Evolutionary conservation across 768 basidiomycete genomes (phyloP).

Genomic region (Holtermannia corniformis): DNA sequence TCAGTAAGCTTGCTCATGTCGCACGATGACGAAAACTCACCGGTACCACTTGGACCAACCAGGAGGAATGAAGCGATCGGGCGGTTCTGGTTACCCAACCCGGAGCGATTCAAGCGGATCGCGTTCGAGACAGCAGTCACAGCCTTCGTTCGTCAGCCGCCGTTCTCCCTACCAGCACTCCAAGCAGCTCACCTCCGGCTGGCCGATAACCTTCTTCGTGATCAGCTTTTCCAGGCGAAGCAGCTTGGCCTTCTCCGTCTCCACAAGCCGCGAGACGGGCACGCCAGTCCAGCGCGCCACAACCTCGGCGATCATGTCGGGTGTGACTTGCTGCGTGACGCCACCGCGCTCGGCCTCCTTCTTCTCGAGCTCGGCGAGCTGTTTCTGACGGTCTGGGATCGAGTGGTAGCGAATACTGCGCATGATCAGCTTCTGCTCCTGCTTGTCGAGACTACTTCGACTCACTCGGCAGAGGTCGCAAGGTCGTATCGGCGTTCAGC

Average conservation of each 20-base stretch:
- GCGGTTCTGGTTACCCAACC: constrained; percentile 38
- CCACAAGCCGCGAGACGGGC: constrained; percentile 64
- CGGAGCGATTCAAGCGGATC: constrained; percentile 41
- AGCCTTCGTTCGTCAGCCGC: too few relatives aligned
- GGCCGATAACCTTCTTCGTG: constrained; percentile 55
- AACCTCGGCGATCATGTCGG: constrained; percentile 88
- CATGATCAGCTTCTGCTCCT: too few relatives aligned
- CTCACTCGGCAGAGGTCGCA: constrained; percentile 50
- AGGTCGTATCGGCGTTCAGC: constrained; percentile 70
- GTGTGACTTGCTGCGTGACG: constrained; percentile 50
- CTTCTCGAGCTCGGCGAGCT: constrained; percentile 48
- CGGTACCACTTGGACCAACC: constrained; percentile 41
- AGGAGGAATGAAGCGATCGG: constrained; percentile 42
- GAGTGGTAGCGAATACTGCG: constrained; percentile 83
- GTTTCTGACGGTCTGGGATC: constrained; percentile 69
- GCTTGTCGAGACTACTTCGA: too few relatives aligned
- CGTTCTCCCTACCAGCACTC: too few relatives aligned
- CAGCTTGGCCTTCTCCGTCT: constrained; percentile 40
- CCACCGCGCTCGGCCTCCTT: constrained; percentile 51
- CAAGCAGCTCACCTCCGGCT: too few relatives aligned
- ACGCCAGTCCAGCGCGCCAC: constrained; percentile 89
- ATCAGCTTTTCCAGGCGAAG: constrained; percentile 41
- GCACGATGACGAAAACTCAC: too few relatives aligned
- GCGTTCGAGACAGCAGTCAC: constrained; percentile 42
- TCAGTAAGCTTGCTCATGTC: too few relatives aligned